phyloP scores from a whole-genome alignment of 345 rosid genomes.

The Conringia planisiliqua region DNA sequence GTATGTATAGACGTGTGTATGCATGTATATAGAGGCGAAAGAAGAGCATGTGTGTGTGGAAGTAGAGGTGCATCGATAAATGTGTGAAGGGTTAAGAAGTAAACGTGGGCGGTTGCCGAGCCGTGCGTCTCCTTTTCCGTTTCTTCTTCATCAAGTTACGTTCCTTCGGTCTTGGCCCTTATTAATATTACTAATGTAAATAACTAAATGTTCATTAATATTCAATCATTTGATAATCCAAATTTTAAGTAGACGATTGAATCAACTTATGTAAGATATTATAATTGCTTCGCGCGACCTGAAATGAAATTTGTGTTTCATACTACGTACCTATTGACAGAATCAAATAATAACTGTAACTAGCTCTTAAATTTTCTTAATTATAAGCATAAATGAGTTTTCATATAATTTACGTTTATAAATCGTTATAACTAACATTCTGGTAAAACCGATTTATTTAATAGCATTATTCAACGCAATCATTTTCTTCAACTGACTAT shows the following conservation, averaged over 20 bases:
- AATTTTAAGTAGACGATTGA: neutral
- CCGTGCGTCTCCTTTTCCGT: slow-evolving; percentile 38
- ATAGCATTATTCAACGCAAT: neutral
- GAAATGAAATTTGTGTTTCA: neutral
- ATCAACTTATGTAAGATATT: neutral
- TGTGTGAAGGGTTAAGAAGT: slow-evolving; percentile 18
- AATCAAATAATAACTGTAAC: neutral
- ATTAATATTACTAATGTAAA: neutral
- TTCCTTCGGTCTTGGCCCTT: neutral
- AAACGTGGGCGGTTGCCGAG: slow-evolving; percentile 76
- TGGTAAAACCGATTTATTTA: neutral
- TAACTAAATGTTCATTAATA: neutral
- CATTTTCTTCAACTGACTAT: neutral
- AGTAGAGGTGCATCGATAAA: slow-evolving; percentile 28
- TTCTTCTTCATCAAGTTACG: slow-evolving; percentile 32
- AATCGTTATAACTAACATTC: neutral
- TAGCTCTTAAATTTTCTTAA: neutral
- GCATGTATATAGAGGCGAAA: slow-evolving; percentile 5
- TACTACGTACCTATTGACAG: neutral
- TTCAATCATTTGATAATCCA: neutral
- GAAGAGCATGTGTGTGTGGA: slow-evolving; percentile 42
- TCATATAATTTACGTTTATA: neutral
- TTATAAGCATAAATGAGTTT: neutral
- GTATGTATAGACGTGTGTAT: neutral
- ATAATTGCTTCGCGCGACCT: neutral